Evolutionary conservation across 2,329 filamentous ascomycete genomes (phyloP).

Genomic region (Aspergillus nomiae): DNA sequence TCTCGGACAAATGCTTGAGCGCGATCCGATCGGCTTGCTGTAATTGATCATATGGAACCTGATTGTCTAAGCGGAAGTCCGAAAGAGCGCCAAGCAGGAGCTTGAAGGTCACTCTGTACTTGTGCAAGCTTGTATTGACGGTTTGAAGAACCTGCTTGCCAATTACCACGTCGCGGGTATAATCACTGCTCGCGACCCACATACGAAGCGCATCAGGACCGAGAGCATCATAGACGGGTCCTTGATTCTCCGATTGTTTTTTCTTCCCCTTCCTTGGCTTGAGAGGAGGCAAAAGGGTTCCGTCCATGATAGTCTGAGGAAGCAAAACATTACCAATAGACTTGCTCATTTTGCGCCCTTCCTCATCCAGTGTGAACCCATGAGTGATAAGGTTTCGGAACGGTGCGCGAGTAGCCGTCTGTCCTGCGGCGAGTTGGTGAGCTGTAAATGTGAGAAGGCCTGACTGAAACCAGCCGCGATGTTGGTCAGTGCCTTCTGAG

Average conservation of each 20-base stretch:
- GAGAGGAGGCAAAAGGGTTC: conserved; percentile 70
- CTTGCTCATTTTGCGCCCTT: conserved; percentile 99
- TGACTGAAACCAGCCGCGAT: conserved; percentile 98
- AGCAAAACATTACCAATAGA: conserved; percentile 86
- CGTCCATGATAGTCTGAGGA: conserved; percentile 81
- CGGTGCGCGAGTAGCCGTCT: conserved; percentile 58
- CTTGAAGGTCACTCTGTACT: conserved; percentile 87
- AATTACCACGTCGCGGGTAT: conserved; percentile 82
- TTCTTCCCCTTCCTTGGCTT: conserved; percentile 63
- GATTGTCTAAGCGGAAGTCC: conserved; percentile 50
- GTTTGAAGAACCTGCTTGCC: conserved; percentile 75
- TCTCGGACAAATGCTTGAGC: conserved; percentile 69
- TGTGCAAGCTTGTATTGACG: conserved; percentile 75
- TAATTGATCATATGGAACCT: conserved; percentile 49
- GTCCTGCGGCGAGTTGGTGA: conserved; percentile 43
- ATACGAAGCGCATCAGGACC: conserved; percentile 85
- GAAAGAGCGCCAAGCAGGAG: conserved; percentile 80
- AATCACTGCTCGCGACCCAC: conserved; percentile 91
- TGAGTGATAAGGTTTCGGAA: conserved; percentile 93
- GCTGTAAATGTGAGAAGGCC: conserved; percentile 86
- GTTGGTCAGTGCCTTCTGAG: conserved; percentile 92
- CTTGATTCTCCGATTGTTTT: conserved; percentile 36
- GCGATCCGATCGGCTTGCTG: conserved; percentile 73
- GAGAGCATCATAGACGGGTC: conserved; percentile 64
- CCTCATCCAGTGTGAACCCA: conserved; percentile 85